phyloP scores from a whole-genome alignment of 768 basidiomycete species.

The Porphyrellus cyaneotinctus region DNA sequence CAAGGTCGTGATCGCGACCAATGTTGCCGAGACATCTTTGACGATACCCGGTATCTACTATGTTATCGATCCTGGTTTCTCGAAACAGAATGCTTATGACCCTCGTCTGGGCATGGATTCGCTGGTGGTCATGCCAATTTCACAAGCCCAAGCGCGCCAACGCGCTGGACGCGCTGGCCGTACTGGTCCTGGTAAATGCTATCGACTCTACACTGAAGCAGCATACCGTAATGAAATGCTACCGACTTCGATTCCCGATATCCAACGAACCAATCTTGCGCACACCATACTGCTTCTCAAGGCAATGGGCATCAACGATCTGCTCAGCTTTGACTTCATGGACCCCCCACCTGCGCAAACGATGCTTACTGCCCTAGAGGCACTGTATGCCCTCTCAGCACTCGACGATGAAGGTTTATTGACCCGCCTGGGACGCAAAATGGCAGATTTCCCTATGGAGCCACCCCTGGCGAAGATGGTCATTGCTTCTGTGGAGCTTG shows the following conservation, averaged over 20 bases:
- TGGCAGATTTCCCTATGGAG: constrained; percentile 99
- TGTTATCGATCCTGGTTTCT: constrained; percentile 97
- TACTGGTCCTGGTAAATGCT: constrained; percentile 97
- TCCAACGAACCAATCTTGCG: constrained; percentile 91
- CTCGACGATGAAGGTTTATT: constrained; percentile 95
- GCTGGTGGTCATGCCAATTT: constrained; percentile 96
- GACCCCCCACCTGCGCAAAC: constrained; percentile 97
- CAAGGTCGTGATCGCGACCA: constrained; percentile 99
- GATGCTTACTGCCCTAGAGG: constrained; percentile 93
- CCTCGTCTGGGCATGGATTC: constrained; percentile 98
- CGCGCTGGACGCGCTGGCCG: constrained; percentile 95
- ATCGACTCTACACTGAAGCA: constrained; percentile 95
- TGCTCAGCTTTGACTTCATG: constrained; percentile 99
- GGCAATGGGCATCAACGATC: constrained; percentile 98
- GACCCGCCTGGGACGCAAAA: constrained; percentile 92
- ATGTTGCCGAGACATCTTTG: constrained; percentile 96
- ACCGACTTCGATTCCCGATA: constrained; percentile 95
- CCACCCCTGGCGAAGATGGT: constrained; percentile 96
- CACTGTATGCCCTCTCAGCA: constrained; percentile 91
- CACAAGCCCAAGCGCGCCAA: constrained; percentile 96
- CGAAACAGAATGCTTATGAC: constrained; percentile 98
- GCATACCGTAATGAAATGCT: constrained; percentile 99
- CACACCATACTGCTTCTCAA: constrained; percentile 93
- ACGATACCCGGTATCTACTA: constrained; percentile 99
- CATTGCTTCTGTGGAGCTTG: constrained; percentile 94